Evolutionary conservation across 169 alveolate species (phyloP), one percentile per base, ranked within the genome.

Genomic region (Eimeria nieschulzi): DNA sequence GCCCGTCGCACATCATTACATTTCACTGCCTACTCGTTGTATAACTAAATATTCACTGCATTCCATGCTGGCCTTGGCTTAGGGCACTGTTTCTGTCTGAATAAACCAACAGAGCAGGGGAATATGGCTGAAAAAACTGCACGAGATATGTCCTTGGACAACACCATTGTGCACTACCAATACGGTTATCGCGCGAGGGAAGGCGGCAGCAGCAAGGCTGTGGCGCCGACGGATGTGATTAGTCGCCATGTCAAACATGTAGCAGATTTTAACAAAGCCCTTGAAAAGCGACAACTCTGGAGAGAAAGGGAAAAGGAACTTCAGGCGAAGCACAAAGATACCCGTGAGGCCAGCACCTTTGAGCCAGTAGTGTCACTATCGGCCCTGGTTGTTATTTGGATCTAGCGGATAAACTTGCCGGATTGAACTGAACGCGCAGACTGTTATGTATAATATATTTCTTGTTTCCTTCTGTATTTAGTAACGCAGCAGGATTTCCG

Each of bases 281-380:
- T 82, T 26, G 90, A 82, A 54, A 82, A 82, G 25, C 90, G 90
- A 54, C 17, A 68, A 63, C 90, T 82, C 1, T 82, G 90, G 90
- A 56, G 19, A 53, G 26, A 61, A 25, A 56, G 90, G 26, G 90
- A 82, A 21, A 82, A 82, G 15, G 90, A 82, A 70, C 61, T 82
- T 55, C 53, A 82, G 70, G 61, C 51, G 25, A 82, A 82, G 63
- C 90, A 82, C 78, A 19, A 63, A 19, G 90, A 59, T 63, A 82
- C 90, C 19, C 63, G 87, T 79, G 56, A 53, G 87, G 84, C 10
- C 84, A 33, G 46, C 46, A 33, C 3, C 3, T 33, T 33, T 33
- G 46, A 33, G 46, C 46, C 46, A 33, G 46, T 33, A 33, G 3
- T 33, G 46, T 33, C 0, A 33, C 46, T 33, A 33, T 33, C 3